Evolutionary conservation across 2,329 filamentous ascomycete genomes (phyloP).

Genomic region (Epichloe coenophiala): DNA sequence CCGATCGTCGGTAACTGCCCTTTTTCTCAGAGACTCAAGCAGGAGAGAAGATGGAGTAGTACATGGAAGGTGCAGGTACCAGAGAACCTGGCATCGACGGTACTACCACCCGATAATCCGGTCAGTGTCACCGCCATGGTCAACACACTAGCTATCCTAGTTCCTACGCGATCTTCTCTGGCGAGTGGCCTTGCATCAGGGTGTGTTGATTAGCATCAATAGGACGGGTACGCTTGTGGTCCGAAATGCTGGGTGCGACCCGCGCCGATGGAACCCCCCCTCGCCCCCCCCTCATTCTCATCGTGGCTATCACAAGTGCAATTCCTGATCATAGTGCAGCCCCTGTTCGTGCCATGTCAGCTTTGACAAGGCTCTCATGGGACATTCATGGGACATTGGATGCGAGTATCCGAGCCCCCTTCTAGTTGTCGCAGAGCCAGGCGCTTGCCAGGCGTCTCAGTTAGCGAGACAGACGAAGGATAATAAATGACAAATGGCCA

Average conservation of each 20-base stretch:
- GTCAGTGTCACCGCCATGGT: constrained; percentile 1
- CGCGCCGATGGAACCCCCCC: not conserved
- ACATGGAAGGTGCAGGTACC: constrained; percentile 1
- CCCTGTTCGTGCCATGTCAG: not conserved
- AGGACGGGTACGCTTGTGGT: not conserved
- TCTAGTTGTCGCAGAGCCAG: not conserved
- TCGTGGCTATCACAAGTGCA: not conserved
- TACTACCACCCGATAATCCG: constrained; percentile 2
- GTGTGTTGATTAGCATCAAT: not conserved
- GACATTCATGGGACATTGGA: not conserved
- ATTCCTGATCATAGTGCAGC: not conserved
- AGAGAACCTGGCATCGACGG: not conserved
- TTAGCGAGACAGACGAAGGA: constrained; percentile 5
- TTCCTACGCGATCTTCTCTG: constrained; percentile 4
- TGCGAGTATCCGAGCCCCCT: constrained; percentile 5
- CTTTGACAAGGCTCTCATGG: not conserved
- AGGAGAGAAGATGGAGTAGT: not conserved
- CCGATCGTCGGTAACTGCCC: not conserved
- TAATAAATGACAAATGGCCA: not conserved
- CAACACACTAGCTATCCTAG: not conserved
- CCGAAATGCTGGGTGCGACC: constrained; percentile 3
- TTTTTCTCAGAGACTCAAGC: not conserved
- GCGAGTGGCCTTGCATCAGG: constrained; percentile 5
- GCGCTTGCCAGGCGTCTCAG: constrained; percentile 5
- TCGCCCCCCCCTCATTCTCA: not conserved